Conservation (phyloP, 176 grass and related monocot species). For the barley (Hordeum vulgare) region DNA sequence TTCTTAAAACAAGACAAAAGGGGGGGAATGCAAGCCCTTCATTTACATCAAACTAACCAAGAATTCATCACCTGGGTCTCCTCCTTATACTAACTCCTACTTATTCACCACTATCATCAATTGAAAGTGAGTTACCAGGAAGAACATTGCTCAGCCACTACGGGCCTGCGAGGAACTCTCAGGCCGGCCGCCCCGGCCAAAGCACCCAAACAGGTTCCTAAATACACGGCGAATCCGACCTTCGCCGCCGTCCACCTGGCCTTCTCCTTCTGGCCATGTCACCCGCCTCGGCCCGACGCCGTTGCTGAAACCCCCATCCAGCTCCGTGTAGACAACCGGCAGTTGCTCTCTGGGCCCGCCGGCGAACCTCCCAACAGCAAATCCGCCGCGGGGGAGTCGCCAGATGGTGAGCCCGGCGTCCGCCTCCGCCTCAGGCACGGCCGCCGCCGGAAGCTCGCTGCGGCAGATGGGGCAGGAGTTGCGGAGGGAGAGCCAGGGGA, state of each 20-base stretch:
- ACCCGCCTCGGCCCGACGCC: slow-evolving; percentile 52
- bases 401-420: slow-evolving; percentile 69
- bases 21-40: slow-evolving; percentile 9
- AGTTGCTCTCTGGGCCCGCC: slow-evolving; percentile 55
- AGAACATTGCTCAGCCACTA: slow-evolving; percentile 37
- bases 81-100: slow-evolving; percentile 46
- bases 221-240: slow-evolving; percentile 45
- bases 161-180: slow-evolving; percentile 30
- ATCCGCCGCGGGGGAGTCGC: slow-evolving; percentile 69
- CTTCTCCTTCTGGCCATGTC: slow-evolving; percentile 39
- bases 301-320: slow-evolving; percentile 65
- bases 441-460: slow-evolving; percentile 41
- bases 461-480: slow-evolving; percentile 98
- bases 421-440: slow-evolving; percentile 12
- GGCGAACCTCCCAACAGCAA: slow-evolving; percentile 56
- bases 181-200: slow-evolving; percentile 15
- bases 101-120: slow-evolving; percentile 44
- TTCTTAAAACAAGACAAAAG: slow-evolving; percentile 25
- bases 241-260: slow-evolving; percentile 26
- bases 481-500: slow-evolving; percentile 89
- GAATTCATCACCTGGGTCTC: slow-evolving; percentile 14
- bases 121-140: slow-evolving; percentile 24
- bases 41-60: slow-evolving; percentile 49
- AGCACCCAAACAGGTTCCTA: slow-evolving; percentile 56
- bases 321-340: slow-evolving; percentile 68